phyloP scores from a whole-genome alignment of 768 basidiomycete species.

The Mycena epipterygia region DNA sequence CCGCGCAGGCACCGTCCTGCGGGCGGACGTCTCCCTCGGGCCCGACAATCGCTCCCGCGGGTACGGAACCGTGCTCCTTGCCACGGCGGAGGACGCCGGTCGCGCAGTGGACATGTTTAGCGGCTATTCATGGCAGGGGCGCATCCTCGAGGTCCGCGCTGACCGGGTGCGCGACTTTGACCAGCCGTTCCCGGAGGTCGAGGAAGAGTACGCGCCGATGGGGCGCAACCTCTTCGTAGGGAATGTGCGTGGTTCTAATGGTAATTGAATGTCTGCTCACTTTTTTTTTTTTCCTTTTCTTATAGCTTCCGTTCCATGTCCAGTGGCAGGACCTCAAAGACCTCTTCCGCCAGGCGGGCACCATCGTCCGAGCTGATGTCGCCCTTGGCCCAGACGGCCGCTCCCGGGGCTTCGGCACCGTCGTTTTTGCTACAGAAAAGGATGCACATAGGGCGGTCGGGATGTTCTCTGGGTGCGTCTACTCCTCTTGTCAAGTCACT shows the following conservation, averaged over 20 bases:
- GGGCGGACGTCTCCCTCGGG: constrained; percentile 83
- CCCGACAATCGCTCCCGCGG: constrained; percentile 95
- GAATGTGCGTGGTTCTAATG: constrained; percentile 71
- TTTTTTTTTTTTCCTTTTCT: background rate
- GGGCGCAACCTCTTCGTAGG: constrained; percentile 86
- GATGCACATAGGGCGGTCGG: constrained; percentile 89
- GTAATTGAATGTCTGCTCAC: background rate
- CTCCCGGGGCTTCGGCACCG: constrained; percentile 93
- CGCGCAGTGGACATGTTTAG: constrained; percentile 97
- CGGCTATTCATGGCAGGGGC: constrained; percentile 97
- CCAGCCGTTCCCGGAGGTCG: constrained; percentile 42
- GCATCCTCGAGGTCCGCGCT: constrained; percentile 91
- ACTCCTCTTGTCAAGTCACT: background rate
- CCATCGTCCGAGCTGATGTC: constrained; percentile 92
- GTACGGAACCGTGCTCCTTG: constrained; percentile 94
- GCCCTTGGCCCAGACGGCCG: constrained; percentile 90
- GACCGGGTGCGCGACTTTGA: constrained; percentile 66
- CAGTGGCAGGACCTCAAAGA: constrained; percentile 99
- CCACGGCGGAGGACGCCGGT: constrained; percentile 94
- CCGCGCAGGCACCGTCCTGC: constrained; percentile 90
- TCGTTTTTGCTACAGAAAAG: constrained; percentile 84
- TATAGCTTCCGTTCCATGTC: constrained; percentile 89
- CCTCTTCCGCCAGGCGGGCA: constrained; percentile 91
- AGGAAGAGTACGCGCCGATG: constrained; percentile 36
- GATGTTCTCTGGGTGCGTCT: constrained; percentile 90